Evolutionary conservation across 2,329 filamentous ascomycete species (phyloP).

Genomic region (Teratosphaeria gauchensis): DNA sequence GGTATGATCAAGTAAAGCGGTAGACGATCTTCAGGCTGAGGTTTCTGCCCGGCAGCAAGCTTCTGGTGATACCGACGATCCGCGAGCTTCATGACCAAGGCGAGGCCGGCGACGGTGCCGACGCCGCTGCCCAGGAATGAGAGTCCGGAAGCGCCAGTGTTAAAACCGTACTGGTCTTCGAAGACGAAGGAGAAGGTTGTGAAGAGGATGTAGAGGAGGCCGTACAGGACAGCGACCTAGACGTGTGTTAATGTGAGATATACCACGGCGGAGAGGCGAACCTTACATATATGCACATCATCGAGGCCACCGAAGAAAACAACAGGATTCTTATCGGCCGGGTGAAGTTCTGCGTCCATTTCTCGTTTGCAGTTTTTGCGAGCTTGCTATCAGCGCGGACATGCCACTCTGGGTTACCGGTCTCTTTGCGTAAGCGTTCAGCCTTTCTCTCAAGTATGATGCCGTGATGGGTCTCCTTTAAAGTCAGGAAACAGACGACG

Average conservation of each 20-base stretch:
- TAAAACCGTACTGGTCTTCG: constrained; percentile 31
- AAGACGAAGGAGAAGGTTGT: constrained; percentile 38
- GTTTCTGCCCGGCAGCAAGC: constrained; percentile 25
- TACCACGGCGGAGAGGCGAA: neutral
- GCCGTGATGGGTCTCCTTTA: constrained; percentile 40
- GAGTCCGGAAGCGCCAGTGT: constrained; percentile 29
- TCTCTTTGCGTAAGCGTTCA: constrained; percentile 38
- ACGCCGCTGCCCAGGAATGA: constrained; percentile 29
- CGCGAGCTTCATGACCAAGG: neutral
- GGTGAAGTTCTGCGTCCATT: constrained; percentile 22
- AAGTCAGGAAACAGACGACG: constrained; percentile 29
- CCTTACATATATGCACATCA: constrained; percentile 35
- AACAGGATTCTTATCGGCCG: constrained; percentile 46
- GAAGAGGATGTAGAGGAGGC: constrained; percentile 34
- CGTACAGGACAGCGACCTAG: constrained; percentile 36
- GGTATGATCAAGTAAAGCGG: constrained; percentile 13
- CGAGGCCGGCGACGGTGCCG: constrained; percentile 27
- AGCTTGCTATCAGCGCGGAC: neutral
- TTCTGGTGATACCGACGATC: neutral
- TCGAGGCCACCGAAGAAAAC: constrained; percentile 41
- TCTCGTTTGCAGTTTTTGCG: neutral
- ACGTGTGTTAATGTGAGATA: neutral
- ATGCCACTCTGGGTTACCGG: constrained; percentile 29
- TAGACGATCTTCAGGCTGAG: constrained; percentile 37
- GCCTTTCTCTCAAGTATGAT: constrained; percentile 39